These are phyloP conservation scores for Mycena olivaceomarginata DNA, from an alignment of 768 basidiomycete genomes.

Conservation along the genomic window DNA sequence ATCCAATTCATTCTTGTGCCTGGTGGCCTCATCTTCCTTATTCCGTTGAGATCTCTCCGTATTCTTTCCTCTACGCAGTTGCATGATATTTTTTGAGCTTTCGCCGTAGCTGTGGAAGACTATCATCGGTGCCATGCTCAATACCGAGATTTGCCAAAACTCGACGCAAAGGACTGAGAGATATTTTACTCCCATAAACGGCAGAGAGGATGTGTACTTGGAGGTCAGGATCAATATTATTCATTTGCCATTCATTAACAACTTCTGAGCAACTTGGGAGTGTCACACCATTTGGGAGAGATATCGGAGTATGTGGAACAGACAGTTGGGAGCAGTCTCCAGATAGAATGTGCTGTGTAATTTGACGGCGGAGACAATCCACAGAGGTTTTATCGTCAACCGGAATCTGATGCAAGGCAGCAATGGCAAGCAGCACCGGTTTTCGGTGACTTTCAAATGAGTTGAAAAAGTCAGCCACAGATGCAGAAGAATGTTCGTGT, in stretches of 20 bases:
- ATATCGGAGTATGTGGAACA: neutral
- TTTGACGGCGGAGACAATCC: neutral
- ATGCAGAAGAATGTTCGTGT: neutral
- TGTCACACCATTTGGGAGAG: neutral
- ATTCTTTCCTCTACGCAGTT: slow-evolving; percentile 9
- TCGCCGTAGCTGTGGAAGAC: slow-evolving; percentile 6
- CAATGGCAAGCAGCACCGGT: slow-evolving; percentile 1
- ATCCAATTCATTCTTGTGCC: slow-evolving; percentile 3
- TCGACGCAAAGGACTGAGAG: neutral
- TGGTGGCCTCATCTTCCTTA: neutral
- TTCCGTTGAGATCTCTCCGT: neutral
- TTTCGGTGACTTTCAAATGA: slow-evolving; percentile 8
- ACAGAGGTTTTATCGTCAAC: neutral
- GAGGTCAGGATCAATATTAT: slow-evolving; percentile 10
- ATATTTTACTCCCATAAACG: slow-evolving; percentile 1
- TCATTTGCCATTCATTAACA: neutral
- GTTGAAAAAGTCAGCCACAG: slow-evolving; percentile 2
- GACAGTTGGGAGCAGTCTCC: slow-evolving; percentile 3
- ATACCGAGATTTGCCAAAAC: neutral
- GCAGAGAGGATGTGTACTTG: slow-evolving; percentile 10
- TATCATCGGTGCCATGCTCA: neutral
- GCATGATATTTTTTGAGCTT: slow-evolving; percentile 2
- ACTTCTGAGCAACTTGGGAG: neutral
- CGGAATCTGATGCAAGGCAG: neutral
- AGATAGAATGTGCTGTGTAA: neutral